A percentile compares a stretch with the other conserved stretches of the same genome.
Evolutionary conservation across 2,329 filamentous ascomycete genomes (phyloP).

Genomic region (Beauveria brongniartii): DNA sequence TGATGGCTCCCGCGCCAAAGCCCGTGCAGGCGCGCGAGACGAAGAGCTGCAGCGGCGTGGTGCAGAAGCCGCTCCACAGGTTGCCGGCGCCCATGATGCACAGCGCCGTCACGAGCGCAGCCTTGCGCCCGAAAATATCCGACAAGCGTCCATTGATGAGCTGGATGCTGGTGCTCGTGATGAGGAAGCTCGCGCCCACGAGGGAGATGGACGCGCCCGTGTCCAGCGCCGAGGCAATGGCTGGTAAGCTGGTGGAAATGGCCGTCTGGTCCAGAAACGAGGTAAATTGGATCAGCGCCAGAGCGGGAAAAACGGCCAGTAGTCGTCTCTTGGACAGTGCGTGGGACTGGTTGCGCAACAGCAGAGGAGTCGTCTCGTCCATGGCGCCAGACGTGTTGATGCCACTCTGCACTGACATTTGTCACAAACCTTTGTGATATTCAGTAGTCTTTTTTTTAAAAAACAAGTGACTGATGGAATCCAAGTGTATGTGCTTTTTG

Average conservation of each 20-base stretch:
- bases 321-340: not conserved
- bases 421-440: too few species aligned
- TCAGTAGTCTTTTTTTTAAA: too few species aligned
- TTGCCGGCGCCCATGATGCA: conserved; percentile 4
- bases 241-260: not conserved
- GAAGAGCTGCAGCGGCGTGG: not conserved
- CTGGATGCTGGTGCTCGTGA: conserved; percentile 5
- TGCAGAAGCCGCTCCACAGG: conserved; percentile 5
- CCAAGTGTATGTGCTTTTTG: too few species aligned
- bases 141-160: conserved; percentile 3
- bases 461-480: too few species aligned
- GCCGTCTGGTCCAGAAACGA: conserved; percentile 9
- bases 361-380: conserved; percentile 3
- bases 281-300: conserved; percentile 2
- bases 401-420: not conserved
- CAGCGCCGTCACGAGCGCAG: not conserved
- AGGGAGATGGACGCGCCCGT: conserved; percentile 3
- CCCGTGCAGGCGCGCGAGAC: not conserved
- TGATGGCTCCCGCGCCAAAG: conserved; percentile 2
- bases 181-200: conserved; percentile 5
- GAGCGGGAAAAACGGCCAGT: not conserved
- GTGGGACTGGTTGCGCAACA: not conserved
- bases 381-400: not conserved
- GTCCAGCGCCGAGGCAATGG: conserved; percentile 1
- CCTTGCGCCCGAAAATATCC: not conserved